A percentile compares a stretch with the other conserved stretches of the same genome.
Evolutionary conservation across 495 filamentous ascomycete species (phyloP).

Genomic region (Neurospora sp.): DNA sequence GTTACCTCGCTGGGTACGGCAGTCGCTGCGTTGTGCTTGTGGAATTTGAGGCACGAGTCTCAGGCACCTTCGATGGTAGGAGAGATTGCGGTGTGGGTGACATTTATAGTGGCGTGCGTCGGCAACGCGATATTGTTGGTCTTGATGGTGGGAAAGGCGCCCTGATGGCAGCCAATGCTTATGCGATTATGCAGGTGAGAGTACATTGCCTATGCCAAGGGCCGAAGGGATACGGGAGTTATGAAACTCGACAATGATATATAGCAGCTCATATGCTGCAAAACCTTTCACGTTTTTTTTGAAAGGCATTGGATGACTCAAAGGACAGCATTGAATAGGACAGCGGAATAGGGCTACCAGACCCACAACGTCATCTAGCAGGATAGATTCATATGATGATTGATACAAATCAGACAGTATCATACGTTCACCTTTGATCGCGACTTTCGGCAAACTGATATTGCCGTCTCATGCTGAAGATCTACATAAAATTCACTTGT

Average conservation of each 20-base stretch:
- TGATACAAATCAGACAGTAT: not conserved
- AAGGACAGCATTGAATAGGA: not conserved
- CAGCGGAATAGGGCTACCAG: not conserved
- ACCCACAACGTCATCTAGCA: not conserved
- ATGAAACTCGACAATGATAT: not conserved
- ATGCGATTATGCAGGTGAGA: not conserved
- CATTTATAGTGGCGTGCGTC: constrained; percentile 38
- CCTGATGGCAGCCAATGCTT: constrained; percentile 10
- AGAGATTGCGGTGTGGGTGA: constrained; percentile 33
- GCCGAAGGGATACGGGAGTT: not conserved
- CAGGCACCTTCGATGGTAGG: constrained; percentile 22
- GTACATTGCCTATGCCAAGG: not conserved
- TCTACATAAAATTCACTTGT: not conserved
- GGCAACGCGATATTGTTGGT: constrained; percentile 42
- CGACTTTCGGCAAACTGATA: not conserved
- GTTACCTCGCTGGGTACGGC: constrained; percentile 44
- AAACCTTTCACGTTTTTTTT: not conserved
- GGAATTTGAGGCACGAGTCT: constrained; percentile 34
- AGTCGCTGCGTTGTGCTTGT: constrained; percentile 40
- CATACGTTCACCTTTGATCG: not conserved
- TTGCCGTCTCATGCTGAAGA: not conserved
- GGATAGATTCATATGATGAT: not conserved
- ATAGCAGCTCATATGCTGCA: not conserved
- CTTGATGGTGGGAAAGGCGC: constrained; percentile 30
- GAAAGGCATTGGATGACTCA: not conserved